These are phyloP conservation scores for Phytopythium kandeliae DNA, from an alignment of 352 stramenopile species.

Conservation along the genomic window DNA sequence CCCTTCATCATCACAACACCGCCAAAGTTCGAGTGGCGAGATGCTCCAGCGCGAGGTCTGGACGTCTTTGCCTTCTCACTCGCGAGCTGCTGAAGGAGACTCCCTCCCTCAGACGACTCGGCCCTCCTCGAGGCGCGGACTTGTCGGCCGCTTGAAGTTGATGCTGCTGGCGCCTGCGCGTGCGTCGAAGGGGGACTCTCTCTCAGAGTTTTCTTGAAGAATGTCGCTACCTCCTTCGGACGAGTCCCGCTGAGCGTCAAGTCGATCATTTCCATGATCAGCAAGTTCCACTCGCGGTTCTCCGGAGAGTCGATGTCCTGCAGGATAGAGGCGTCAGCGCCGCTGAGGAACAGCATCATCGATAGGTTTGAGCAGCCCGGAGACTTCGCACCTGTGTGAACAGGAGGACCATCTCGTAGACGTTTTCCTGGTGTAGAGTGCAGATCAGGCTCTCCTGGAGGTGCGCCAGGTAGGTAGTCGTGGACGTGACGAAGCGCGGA, in stretches of 20 bases:
- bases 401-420: conserved; percentile 85
- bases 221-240: conserved; percentile 61
- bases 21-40: conserved; percentile 84
- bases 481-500: conserved; percentile 70
- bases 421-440: conserved; percentile 73
- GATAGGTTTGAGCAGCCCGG: background rate
- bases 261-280: conserved; percentile 88
- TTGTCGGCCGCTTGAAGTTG: background rate
- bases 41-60: conserved; percentile 26
- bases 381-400: conserved; percentile 49
- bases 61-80: conserved; percentile 49
- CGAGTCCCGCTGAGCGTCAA: conserved; percentile 68
- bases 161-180: background rate
- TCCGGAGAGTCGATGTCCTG: conserved; percentile 80
- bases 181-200: background rate
- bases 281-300: conserved; percentile 83
- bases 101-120: conserved; percentile 5
- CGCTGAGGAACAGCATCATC: background rate
- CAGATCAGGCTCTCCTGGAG: conserved; percentile 79
- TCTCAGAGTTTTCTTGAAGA: conserved; percentile 27
- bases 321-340: background rate
- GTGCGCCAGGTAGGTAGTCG: conserved; percentile 66
- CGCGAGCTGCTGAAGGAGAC: conserved; percentile 40
- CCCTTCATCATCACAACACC: conserved; percentile 80
- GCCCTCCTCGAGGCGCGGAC: background rate